Base-by-base conservation (phyloP, 306 rosid genomes). In the Prunus salicina region DNA sequence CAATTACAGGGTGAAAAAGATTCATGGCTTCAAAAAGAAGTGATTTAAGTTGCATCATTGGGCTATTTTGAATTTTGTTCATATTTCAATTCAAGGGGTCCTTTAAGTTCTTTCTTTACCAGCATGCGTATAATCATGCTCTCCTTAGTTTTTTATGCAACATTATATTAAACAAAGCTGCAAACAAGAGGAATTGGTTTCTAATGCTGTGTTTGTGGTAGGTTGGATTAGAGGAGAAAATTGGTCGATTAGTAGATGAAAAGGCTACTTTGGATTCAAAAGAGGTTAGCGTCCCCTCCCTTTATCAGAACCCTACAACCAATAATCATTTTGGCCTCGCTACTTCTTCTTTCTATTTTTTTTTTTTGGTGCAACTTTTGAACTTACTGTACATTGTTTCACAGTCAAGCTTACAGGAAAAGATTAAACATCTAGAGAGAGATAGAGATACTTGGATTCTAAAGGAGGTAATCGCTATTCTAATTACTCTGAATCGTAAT, bases 401-500 rank as follows among this genome's bases (percentile, higher is more conserved):
- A 30, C 89, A 92, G 96, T 91, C 60, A 73, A 82, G 88, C 84
- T 85, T 92, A 74, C 85, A 85, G 76, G 87, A 76, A 83, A 92
- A 76, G 76, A 49, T 87, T 83, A 76, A 74, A 84, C 81, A 73
- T 64, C 80, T 85, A 51, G 96, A 92, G 80, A 69, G 60, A 34
- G 91, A 88, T 24, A 77, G 82, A 75, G 64, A 61, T 72, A 61
- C 84, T 55, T 88, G 75, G 84, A 66, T 68, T 32, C 74, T 73
- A 65, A 69, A 84, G 52, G 89, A 84, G 93, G 97, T 90, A 87
- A 74, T 79, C 64, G 14, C 69, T 58, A 13, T 4, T 51, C 53
- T 28, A 25, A 47, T 74, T 16, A 12, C 9, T 70, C 12, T 12
- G 10, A 60, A 47, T 13, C 49, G 13, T n/a, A 46, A 50, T 46